Base-by-base conservation (phyloP, 73 alveolate species). In the Stentor coeruleus region DNA sequence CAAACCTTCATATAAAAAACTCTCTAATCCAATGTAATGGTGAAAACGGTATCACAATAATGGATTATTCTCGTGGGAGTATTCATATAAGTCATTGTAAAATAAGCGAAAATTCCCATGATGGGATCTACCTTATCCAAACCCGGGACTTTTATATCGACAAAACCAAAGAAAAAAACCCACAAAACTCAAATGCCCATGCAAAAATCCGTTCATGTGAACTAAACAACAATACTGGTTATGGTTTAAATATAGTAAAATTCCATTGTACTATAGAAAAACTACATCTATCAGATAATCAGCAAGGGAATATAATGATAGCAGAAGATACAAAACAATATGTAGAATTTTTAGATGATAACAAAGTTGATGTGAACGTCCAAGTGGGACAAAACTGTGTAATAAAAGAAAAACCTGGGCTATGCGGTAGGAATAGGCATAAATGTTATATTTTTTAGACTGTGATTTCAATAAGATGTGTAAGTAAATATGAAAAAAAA, bases 21-120 rank as follows among this genome's bases (percentile, higher is more conserved):
- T 35, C 66, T 59, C 3, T 15, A 20, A 83, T 83, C 3, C 26
- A 38, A 3, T 14, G 73, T 42, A 83, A 83, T 76, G 84, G 60
- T 1, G 83, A 76, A 59, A 76, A 76, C 76, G 89, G 89, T n/a
- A 58, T 83, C 59, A 28, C 72, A 11, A 38, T 76, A 30, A 31
- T 74, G 20, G 85, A 83, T 4, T 38, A 42, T 40, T 75, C 80
- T 73, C 38, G 76, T 39, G 89, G 89, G 35, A 49, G 36, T 14
- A 38, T 83, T 14, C 3, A 3, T 20, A 35, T 83, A 20, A 49
- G 15, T 38, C 26, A 77, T 6, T 77, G 83, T 26, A 83, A 39
- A 0, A 41, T 83, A 36, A 2, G 33, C 3, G 81, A 76, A 38
- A 83, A 83, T 76, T 33, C 36, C n/a, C 57, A 76, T 3, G 31